Base-by-base conservation (phyloP, 2,329 filamentous ascomycete species). In the Chrysoporthe deuterocubensis region DNA sequence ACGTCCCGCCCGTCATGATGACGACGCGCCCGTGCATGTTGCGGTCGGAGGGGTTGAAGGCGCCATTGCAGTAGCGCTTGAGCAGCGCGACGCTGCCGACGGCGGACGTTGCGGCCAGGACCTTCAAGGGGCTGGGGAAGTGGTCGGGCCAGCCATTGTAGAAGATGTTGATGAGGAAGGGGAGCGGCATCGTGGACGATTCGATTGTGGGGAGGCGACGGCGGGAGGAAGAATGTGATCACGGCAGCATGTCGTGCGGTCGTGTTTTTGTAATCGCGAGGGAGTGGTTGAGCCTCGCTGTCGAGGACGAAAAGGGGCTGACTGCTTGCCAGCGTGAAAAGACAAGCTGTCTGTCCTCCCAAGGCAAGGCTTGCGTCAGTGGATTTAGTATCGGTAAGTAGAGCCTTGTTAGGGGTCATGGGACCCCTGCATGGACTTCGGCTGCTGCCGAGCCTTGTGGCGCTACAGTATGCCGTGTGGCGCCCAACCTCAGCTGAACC, bases 1-100 rank as follows among this genome's bases (percentile, higher is more conserved):
- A 95, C 64, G 96, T 99, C 40, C 95, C 96, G 72, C 96, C 94
- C 21, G 96, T 99, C 64, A 99, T 88, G 84, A 99, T 90, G 57
- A 97, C 86, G 61, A 99, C 93, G 76, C 96, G 96, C 60, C 93
- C 94, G 79, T 97, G 94, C 89, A 99, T 94, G 66, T 91, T 85
- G 68, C 93, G 87, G 76, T 97, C 94, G 37, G 92, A 87, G 54
- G 80, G 81, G 78, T 96, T 97, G 72, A 80, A 82, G 14, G 90
- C 87, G 72, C 96, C 96, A 71, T 88, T 88, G 74, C 90, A 92
- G 81, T 91, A 97, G 75, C 84, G 83, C 83, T 97, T 98, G 60
- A 85, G 74, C 42, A 85, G 69, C 60, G 77, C 76, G 40, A 88
- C 72, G 52, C 79, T 71, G 6, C 77, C 76, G n/a, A 81, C 56